Conservation (phyloP, 169 alveolate species). For the Eimeria zaria region DNA sequence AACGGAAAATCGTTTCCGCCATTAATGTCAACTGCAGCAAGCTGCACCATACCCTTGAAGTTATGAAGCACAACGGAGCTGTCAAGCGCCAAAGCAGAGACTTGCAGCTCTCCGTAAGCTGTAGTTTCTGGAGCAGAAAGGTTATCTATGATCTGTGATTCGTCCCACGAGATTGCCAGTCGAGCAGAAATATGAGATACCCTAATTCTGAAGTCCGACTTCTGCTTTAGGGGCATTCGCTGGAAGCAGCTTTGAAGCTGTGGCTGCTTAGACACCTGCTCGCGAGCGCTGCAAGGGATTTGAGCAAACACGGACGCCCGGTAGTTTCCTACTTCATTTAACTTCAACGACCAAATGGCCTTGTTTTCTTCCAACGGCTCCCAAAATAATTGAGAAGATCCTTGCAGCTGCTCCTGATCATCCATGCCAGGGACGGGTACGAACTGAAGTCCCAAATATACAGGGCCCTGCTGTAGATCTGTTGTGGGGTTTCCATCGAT, state of each 20-base stretch:
- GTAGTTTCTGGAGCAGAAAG: not conserved
- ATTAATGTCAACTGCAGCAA: constrained; percentile 22
- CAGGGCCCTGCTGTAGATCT: not conserved
- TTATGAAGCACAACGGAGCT: not conserved
- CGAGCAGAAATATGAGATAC: constrained; percentile 39
- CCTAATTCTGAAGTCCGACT: constrained; percentile 3
- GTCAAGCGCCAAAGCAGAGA: constrained; percentile 58
- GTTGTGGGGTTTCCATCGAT: not conserved
- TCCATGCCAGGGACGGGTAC: not conserved
- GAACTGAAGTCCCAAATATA: constrained; percentile 41
- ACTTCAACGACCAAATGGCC: constrained; percentile 30
- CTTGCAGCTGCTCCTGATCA: not conserved
- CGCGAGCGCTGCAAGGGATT: constrained; percentile 1
- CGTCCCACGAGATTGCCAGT: constrained; percentile 29
- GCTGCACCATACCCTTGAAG: constrained; percentile 53
- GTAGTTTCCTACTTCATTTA: not conserved
- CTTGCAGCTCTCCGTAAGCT: constrained; percentile 37
- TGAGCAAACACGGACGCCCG: constrained; percentile 29
- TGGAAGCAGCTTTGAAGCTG: not conserved
- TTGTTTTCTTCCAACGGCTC: not conserved
- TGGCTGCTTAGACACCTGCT: not conserved
- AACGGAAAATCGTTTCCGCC: not conserved
- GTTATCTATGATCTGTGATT: constrained; percentile 6
- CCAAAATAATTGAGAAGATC: constrained; percentile 47
- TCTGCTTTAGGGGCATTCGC: not conserved